Percentiles rank a stretch among this genome's conserved stretches.
These are phyloP conservation scores for Penicillium soppii DNA, from an alignment of 495 filamentous ascomycete species.

Conservation along the genomic window DNA sequence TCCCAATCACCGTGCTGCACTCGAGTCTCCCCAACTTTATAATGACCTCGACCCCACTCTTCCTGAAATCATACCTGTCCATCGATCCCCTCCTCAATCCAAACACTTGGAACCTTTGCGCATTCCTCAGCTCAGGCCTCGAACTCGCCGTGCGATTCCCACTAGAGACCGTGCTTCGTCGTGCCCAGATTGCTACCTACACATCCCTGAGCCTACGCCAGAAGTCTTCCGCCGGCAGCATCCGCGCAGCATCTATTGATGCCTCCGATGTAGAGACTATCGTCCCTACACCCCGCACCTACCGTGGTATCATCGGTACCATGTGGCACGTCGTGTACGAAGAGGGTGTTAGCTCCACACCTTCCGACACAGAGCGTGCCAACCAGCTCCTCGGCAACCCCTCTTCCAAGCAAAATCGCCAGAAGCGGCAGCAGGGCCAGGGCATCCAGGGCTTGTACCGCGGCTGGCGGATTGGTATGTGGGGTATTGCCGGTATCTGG, in stretches of 20 bases:
- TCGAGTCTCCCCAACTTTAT: constrained; percentile 79
- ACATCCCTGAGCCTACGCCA: constrained; percentile 46
- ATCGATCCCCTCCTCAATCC: constrained; percentile 84
- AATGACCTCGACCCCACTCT: constrained; percentile 73
- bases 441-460: constrained; percentile 83
- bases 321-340: constrained; percentile 85
- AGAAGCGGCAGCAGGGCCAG: constrained; percentile 63
- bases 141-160: constrained; percentile 85
- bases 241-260: constrained; percentile 37
- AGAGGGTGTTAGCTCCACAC: constrained; percentile 59
- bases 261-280: constrained; percentile 64
- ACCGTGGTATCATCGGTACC: constrained; percentile 78
- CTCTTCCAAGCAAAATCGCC: constrained; percentile 30
- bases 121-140: constrained; percentile 71
- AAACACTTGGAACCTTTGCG: constrained; percentile 69
- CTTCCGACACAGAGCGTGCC: constrained; percentile 35
- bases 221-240: constrained; percentile 54
- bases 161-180: constrained; percentile 84
- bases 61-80: constrained; percentile 72
- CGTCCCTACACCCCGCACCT: constrained; percentile 60
- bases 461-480: constrained; percentile 94
- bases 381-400: constrained; percentile 35
- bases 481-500: constrained; percentile 91
- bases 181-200: constrained; percentile 75
- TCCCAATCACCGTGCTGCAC: constrained; percentile 83